phyloP scores from a whole-genome alignment of 345 rosid genomes.

The Streptanthus diversifolius region DNA sequence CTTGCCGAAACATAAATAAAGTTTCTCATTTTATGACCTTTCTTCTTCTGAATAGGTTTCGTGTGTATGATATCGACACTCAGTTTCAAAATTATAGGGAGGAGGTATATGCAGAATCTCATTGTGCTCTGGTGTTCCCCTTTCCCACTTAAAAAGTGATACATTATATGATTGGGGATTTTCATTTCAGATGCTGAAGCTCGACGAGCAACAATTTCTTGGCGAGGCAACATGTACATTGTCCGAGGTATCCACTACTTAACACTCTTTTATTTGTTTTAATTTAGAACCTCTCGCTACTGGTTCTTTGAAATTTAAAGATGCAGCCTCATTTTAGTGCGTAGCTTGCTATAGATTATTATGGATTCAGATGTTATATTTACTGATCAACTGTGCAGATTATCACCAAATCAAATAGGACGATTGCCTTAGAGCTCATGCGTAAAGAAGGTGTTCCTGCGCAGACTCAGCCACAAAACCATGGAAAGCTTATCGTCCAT shows the following conservation, averaged over 20 bases:
- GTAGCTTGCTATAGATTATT: neutral
- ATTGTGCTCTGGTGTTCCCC: neutral
- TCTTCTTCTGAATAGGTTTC: conserved; percentile 48
- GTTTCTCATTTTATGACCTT: neutral
- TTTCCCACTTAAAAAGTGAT: neutral
- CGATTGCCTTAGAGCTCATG: conserved; percentile 54
- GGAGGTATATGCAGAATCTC: conserved; percentile 44
- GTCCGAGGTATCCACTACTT: conserved; percentile 43
- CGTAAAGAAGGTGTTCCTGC: conserved; percentile 47
- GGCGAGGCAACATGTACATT: conserved; percentile 75
- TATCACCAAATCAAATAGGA: conserved; percentile 52
- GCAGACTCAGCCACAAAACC: conserved; percentile 34
- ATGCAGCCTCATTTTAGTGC: too few relatives aligned
- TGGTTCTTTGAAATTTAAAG: too few relatives aligned
- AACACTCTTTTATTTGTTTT: neutral
- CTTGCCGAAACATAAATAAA: neutral
- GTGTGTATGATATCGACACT: conserved; percentile 73
- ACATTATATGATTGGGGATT: neutral
- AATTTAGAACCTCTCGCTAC: neutral
- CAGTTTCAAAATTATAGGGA: conserved; percentile 65
- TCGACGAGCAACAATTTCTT: conserved; percentile 68
- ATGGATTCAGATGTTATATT: neutral
- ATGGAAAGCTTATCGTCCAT: conserved; percentile 68
- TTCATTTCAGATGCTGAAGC: conserved; percentile 48
- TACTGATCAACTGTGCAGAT: conserved; percentile 44